A percentile compares a stretch with the other conserved stretches of the same genome.
Conservation (phyloP, 805 yeast genomes). For the Hanseniaspora valbyensis region DNA sequence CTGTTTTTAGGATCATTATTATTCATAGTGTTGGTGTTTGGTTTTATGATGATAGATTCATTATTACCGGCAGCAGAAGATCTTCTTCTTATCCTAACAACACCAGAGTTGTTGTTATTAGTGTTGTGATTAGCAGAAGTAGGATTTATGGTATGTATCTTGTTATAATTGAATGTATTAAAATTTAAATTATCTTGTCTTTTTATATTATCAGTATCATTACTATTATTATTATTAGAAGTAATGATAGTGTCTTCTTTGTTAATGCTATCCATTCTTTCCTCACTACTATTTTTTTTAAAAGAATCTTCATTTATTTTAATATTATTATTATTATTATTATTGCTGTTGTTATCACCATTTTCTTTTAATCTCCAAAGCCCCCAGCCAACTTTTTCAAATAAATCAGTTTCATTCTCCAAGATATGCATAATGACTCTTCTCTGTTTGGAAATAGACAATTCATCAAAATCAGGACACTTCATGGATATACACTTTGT, state of each 20-base stretch:
- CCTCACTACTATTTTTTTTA: background rate
- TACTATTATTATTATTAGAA: too few species aligned
- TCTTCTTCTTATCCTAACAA: constrained; percentile 23
- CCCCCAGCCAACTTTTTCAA: constrained; percentile 96
- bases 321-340: too few species aligned
- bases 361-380: constrained; percentile 54
- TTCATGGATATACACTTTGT: constrained; percentile 66
- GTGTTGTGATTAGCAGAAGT: too few species aligned
- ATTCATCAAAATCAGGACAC: constrained; percentile 66
- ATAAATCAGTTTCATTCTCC: constrained; percentile 56
- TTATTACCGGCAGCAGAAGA: constrained; percentile 19
- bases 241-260: background rate
- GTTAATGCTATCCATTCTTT: background rate
- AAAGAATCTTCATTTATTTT: too few species aligned
- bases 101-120: constrained; percentile 18
- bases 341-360: background rate
- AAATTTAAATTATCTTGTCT: too few species aligned
- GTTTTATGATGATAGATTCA: background rate
- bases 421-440: constrained; percentile 81
- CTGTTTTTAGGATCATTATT: background rate
- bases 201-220: too few species aligned
- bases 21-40: constrained; percentile 4
- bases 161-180: too few species aligned
- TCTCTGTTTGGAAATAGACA: constrained; percentile 79
- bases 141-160: too few species aligned